These are phyloP conservation scores for Akanthomyces dipterigenus DNA, from an alignment of 2,329 filamentous ascomycete species.

Conservation along the genomic window DNA sequence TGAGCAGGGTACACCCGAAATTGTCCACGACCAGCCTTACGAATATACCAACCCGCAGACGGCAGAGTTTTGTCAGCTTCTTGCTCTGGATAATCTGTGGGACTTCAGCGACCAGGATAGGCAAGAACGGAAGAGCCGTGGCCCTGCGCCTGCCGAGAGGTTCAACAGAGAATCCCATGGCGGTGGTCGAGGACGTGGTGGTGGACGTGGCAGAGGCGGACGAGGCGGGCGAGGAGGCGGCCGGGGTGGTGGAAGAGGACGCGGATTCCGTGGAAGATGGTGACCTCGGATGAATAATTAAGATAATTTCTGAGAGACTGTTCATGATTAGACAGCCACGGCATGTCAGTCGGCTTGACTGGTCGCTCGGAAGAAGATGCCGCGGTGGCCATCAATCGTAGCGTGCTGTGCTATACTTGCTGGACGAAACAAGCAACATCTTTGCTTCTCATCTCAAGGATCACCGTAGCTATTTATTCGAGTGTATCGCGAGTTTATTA, in stretches of 20 bases:
- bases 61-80: conserved; percentile 66
- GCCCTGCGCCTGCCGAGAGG: conserved; percentile 42
- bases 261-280: neutral
- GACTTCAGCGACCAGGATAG: conserved; percentile 67
- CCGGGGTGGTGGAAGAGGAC: neutral
- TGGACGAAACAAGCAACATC: too few relatives aligned
- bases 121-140: conserved; percentile 47
- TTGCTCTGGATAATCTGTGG: conserved; percentile 72
- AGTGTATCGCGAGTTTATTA: too few relatives aligned
- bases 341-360: neutral
- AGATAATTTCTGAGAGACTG: neutral
- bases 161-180: conserved; percentile 30
- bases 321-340: neutral
- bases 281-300: neutral
- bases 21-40: conserved; percentile 55
- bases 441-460: too few relatives aligned
- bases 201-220: conserved; percentile 21
- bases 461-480: too few relatives aligned
- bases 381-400: neutral
- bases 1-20: conserved; percentile 48
- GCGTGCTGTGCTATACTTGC: neutral
- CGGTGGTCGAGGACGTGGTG: conserved; percentile 28
- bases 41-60: conserved; percentile 91
- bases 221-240: conserved; percentile 3
- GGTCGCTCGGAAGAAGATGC: neutral